phyloP scores from a whole-genome alignment of 2,329 filamentous ascomycete species.

The Xylaria sp. region DNA sequence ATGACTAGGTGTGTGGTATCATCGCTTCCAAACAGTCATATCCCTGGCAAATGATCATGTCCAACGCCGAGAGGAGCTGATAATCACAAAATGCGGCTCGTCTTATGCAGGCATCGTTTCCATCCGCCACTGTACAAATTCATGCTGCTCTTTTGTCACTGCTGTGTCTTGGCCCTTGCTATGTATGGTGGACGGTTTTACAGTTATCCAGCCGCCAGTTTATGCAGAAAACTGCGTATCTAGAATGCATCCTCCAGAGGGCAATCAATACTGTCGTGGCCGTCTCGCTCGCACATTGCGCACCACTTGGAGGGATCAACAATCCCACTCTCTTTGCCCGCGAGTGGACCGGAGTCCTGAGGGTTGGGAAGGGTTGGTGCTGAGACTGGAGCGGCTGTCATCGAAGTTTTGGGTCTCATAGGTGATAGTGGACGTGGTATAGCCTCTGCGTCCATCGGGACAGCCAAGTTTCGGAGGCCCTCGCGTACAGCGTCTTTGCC shows the following conservation, averaged over 20 bases:
- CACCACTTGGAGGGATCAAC: slow-evolving; percentile 94
- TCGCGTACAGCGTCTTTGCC: slow-evolving; percentile 55
- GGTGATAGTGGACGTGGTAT: slow-evolving; percentile 68
- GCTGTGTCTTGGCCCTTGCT: slow-evolving; percentile 1
- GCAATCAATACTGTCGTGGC: slow-evolving; percentile 95
- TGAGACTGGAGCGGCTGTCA: slow-evolving; percentile 52
- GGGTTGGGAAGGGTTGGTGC: slow-evolving; percentile 67
- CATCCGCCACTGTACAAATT: slow-evolving; percentile 6
- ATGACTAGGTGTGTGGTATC: slow-evolving; percentile 45
- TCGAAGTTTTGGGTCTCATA: slow-evolving; percentile 58
- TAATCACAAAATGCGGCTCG: slow-evolving; percentile 27
- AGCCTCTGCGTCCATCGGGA: slow-evolving; percentile 56
- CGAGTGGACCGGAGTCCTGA: slow-evolving; percentile 74
- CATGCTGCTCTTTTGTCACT: not conserved
- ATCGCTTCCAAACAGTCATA: slow-evolving; percentile 47
- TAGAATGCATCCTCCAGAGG: slow-evolving; percentile 86
- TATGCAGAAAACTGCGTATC: slow-evolving; percentile 25
- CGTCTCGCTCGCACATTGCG: slow-evolving; percentile 93
- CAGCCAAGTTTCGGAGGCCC: slow-evolving; percentile 54
- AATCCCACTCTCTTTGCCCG: slow-evolving; percentile 80
- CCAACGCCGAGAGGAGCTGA: slow-evolving; percentile 38
- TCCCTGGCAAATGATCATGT: slow-evolving; percentile 39
- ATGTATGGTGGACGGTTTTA: not conserved
- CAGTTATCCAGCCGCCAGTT: slow-evolving; percentile 7
- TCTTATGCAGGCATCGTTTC: slow-evolving; percentile 19